Evolutionary conservation across 108 stramenopile species (phyloP).

Genomic region (Pseudonitzschia delicatissima): DNA sequence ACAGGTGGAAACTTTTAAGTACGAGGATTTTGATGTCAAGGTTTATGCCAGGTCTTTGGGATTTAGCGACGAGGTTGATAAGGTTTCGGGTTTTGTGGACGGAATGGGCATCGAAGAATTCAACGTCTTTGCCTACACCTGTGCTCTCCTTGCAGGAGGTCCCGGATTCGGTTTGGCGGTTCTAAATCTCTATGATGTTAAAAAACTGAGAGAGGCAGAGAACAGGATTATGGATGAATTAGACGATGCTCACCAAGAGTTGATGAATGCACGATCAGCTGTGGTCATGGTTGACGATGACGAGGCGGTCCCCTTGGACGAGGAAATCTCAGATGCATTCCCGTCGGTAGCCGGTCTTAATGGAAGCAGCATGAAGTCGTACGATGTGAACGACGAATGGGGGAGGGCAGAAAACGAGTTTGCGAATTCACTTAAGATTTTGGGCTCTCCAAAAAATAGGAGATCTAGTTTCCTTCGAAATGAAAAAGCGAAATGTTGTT

Average conservation of each 20-base stretch:
- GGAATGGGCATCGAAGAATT: constrained; percentile 72
- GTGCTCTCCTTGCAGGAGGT: neutral
- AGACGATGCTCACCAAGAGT: constrained; percentile 45
- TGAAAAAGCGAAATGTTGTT: neutral
- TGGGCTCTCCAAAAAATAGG: neutral
- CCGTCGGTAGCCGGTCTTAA: neutral
- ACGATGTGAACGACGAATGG: too few species aligned
- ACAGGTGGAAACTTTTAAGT: too few species aligned
- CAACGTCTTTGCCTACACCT: constrained; percentile 66
- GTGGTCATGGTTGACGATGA: neutral
- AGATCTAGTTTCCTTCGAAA: neutral
- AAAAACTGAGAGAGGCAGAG: constrained; percentile 59
- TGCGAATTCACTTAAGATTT: neutral
- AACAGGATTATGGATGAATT: constrained; percentile 44
- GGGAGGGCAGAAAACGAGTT: too few species aligned
- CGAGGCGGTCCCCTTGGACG: neutral
- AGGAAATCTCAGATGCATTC: neutral
- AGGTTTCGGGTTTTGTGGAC: neutral
- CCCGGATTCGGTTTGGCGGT: constrained; percentile 38
- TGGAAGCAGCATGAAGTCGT: neutral
- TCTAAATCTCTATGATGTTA: constrained; percentile 41
- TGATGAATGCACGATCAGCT: constrained; percentile 28
- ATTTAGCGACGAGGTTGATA: constrained; percentile 18
- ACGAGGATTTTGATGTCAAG: constrained; percentile 12
- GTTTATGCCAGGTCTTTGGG: constrained; percentile 18